Conservation (phyloP, 768 basidiomycete genomes). For the Trametes maxima region DNA sequence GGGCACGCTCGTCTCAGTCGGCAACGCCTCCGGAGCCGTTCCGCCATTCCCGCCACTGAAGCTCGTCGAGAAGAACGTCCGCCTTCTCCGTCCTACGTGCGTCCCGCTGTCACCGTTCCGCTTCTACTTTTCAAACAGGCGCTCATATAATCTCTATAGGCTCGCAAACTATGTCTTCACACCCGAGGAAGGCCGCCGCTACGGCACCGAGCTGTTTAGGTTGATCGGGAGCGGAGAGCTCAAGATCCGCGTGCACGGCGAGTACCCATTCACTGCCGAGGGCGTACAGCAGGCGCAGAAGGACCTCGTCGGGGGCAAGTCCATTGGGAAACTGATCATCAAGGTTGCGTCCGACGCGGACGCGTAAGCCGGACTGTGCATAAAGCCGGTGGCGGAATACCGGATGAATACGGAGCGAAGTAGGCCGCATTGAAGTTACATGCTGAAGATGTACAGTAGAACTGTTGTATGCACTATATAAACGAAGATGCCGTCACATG, state of each 20-base stretch:
- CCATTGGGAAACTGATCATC: constrained; percentile 84
- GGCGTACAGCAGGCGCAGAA: constrained; percentile 75
- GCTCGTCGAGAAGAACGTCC: constrained; percentile 81
- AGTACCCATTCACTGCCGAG: constrained; percentile 84
- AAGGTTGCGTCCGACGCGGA: constrained; percentile 48
- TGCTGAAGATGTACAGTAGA: background rate
- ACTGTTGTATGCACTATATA: background rate
- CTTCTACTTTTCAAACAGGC: background rate
- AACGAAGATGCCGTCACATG: background rate
- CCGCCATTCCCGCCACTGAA: constrained; percentile 74
- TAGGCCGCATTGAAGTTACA: background rate
- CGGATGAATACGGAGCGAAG: background rate
- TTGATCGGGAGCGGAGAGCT: constrained; percentile 60
- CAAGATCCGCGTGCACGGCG: constrained; percentile 68
- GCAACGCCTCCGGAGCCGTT: constrained; percentile 89
- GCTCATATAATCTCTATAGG: constrained; percentile 42
- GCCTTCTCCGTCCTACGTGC: constrained; percentile 74
- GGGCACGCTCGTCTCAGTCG: constrained; percentile 87
- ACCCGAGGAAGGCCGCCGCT: constrained; percentile 68
- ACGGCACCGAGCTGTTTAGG: constrained; percentile 65
- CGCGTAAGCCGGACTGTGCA: background rate
- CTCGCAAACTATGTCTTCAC: constrained; percentile 74
- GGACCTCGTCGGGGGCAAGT: constrained; percentile 74
- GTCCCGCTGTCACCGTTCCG: background rate
- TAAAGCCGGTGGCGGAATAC: background rate